phyloP scores from a whole-genome alignment of 1,284 basidiomycete genomes.

The Puccinia triticina region DNA sequence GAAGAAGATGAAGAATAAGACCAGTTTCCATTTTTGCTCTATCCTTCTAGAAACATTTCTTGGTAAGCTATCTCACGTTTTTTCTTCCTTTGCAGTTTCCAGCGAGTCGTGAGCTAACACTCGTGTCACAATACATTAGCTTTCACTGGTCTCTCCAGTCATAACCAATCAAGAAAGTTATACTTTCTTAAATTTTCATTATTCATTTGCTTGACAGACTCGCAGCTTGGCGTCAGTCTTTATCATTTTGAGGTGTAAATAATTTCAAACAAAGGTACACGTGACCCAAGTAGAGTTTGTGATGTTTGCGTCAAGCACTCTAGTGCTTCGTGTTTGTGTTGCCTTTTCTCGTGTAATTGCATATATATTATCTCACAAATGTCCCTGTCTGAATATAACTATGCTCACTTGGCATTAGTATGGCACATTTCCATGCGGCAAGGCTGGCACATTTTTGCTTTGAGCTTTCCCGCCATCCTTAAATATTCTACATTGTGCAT shows the following conservation, averaged over 20 bases:
- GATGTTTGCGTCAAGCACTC: too few relatives aligned
- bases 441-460: too few relatives aligned
- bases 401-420: too few relatives aligned
- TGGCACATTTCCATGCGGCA: too few relatives aligned
- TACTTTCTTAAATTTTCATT: neutral
- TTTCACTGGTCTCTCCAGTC: neutral
- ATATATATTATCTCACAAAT: too few relatives aligned
- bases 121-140: neutral
- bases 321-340: too few relatives aligned
- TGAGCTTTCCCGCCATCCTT: too few relatives aligned
- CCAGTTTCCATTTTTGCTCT: neutral
- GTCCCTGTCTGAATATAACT: too few relatives aligned
- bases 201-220: neutral
- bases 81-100: neutral
- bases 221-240: neutral
- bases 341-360: too few relatives aligned
- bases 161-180: neutral
- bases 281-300: neutral
- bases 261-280: neutral
- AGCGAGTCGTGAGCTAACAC: neutral
- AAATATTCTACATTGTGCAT: too few relatives aligned
- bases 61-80: neutral
- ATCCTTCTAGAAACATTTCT: neutral
- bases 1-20: slow-evolving; percentile 36
- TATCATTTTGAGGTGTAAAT: neutral